Conservation (phyloP, 2,329 filamentous ascomycete genomes). For the Epichloe coenophiala region DNA sequence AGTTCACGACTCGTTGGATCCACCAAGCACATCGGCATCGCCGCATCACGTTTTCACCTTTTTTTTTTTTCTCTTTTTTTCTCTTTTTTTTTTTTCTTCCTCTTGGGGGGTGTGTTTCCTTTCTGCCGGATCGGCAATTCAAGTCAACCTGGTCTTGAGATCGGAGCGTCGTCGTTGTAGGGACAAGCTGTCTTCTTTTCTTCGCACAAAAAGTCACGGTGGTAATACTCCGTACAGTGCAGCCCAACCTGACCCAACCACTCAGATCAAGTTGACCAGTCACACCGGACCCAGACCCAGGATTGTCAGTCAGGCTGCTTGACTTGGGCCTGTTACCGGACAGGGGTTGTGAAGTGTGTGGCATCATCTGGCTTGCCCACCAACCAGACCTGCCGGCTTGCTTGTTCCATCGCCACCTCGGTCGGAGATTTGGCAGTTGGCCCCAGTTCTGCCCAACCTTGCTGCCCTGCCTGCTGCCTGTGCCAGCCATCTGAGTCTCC, state of each 20-base stretch:
- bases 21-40: not conserved
- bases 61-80: not conserved
- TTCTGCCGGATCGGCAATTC: not conserved
- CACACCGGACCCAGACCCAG: not conserved
- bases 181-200: too few species aligned
- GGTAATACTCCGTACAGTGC: not conserved
- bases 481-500: too few species aligned
- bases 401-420: not conserved
- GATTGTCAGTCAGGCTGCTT: not conserved
- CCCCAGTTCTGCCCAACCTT: not conserved
- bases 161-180: too few species aligned
- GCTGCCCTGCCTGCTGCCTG: not conserved
- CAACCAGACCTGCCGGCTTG: not conserved
- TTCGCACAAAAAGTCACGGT: not conserved
- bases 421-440: not conserved
- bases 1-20: not conserved
- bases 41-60: not conserved
- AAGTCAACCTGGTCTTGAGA: not conserved
- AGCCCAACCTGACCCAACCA: slow-evolving; percentile 2
- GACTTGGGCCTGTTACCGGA: not conserved
- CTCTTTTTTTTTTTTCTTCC: not conserved
- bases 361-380: not conserved
- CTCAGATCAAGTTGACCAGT: not conserved
- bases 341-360: not conserved
- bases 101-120: not conserved